Percentiles rank a stretch among this genome's conserved stretches.
phyloP scores from a whole-genome alignment of 148 eudicot genomes.

The Camellia japonica region DNA sequence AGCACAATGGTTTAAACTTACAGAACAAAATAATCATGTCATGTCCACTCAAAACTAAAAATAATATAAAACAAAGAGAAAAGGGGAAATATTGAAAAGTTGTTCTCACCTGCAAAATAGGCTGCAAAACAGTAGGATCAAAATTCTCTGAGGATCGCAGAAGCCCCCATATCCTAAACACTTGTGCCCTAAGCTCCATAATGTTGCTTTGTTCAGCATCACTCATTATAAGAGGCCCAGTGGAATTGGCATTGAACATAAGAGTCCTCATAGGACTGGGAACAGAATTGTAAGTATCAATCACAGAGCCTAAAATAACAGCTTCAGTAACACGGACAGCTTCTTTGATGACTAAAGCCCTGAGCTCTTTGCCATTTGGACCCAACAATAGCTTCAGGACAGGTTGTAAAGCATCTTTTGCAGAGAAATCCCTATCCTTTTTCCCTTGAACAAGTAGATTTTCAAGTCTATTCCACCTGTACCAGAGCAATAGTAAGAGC shows the following conservation, averaged over 20 bases:
- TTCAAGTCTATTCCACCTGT: constrained; percentile 99
- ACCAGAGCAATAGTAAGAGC: constrained; percentile 12
- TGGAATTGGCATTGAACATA: constrained; percentile 42
- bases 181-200: constrained; percentile 88
- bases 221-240: constrained; percentile 50
- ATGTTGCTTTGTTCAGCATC: constrained; percentile 58
- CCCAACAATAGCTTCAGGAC: constrained; percentile 89
- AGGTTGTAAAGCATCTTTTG: constrained; percentile 96
- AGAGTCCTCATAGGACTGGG: constrained; percentile 61
- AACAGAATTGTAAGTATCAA: constrained; percentile 68
- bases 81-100: background rate
- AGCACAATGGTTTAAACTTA: background rate
- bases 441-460: constrained; percentile 92
- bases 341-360: constrained; percentile 80
- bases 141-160: constrained; percentile 69
- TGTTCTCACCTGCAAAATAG: constrained; percentile 74
- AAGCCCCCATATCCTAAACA: constrained; percentile 85
- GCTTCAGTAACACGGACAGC: constrained; percentile 91
- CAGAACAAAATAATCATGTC: background rate
- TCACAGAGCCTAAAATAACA: constrained; percentile 60
- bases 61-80: background rate
- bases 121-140: constrained; percentile 83
- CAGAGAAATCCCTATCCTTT: constrained; percentile 84
- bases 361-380: constrained; percentile 81
- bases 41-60: background rate